These are phyloP conservation scores for Lentinus brumalis DNA, from an alignment of 768 basidiomycete species.

Conservation along the genomic window DNA sequence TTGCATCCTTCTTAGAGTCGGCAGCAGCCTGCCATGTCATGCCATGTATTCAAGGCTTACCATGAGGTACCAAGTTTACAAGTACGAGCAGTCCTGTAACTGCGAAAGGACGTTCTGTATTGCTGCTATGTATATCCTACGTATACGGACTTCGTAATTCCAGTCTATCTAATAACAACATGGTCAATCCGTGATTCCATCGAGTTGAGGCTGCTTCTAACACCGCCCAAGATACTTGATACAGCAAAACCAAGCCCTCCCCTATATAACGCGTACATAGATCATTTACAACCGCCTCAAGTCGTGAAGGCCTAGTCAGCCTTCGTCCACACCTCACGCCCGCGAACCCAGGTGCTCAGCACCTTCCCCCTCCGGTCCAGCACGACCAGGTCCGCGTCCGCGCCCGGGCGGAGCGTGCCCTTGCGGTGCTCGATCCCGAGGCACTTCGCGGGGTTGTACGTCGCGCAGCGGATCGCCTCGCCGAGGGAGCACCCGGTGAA, in stretches of 20 bases:
- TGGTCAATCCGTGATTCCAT: background rate
- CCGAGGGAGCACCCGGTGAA: constrained; percentile 85
- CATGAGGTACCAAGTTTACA: background rate
- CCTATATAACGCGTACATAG: no score
- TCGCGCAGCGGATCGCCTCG: constrained; percentile 85
- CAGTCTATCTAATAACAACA: constrained; percentile 2
- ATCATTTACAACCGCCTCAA: no score
- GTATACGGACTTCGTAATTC: constrained; percentile 1
- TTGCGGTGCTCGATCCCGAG: constrained; percentile 79
- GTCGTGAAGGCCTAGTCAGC: background rate
- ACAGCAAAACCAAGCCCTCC: no score
- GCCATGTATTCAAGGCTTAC: background rate
- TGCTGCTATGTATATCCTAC: background rate
- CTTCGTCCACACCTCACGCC: constrained; percentile 68
- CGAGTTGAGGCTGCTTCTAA: background rate
- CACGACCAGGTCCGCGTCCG: constrained; percentile 83
- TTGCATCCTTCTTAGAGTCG: background rate
- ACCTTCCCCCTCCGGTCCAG: constrained; percentile 69
- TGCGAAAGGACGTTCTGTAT: background rate
- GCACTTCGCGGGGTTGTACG: constrained; percentile 83
- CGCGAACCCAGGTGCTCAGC: constrained; percentile 75
- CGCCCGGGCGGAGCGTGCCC: constrained; percentile 80
- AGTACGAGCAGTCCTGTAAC: background rate
- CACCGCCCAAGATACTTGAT: no score
- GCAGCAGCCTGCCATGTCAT: no score